These are phyloP conservation scores for Nasturtium officinale DNA, from an alignment of 345 rosid genomes.

Conservation along the genomic window DNA sequence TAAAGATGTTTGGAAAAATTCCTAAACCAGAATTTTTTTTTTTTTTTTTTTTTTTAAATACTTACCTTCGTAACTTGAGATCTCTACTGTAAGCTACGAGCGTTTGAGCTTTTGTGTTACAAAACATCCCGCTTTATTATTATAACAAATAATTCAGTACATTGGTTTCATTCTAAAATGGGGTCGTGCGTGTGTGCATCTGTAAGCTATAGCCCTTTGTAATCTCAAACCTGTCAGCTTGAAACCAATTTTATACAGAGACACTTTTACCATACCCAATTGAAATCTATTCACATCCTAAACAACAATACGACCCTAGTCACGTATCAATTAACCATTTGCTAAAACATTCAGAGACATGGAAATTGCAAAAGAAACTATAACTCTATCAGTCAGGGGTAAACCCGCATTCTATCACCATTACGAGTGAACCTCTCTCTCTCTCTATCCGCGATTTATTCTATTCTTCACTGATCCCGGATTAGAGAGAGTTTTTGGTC, in stretches of 20 bases:
- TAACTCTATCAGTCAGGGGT: slow-evolving; percentile 34
- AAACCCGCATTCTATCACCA: slow-evolving; percentile 34
- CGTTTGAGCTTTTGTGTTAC: slow-evolving; percentile 21
- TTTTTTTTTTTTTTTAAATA: too few relatives aligned
- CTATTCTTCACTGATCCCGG: slow-evolving; percentile 12
- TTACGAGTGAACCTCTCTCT: slow-evolving; percentile 30
- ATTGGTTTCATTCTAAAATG: slow-evolving; percentile 16
- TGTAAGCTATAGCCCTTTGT: slow-evolving; percentile 2
- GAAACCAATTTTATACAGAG: slow-evolving; percentile 39
- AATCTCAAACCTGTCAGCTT: slow-evolving; percentile 37
- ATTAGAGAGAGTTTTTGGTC: slow-evolving; percentile 34
- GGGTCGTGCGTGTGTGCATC: slow-evolving; percentile 1
- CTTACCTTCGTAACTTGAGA: background rate
- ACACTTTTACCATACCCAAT: slow-evolving; percentile 36
- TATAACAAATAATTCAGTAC: slow-evolving; percentile 19
- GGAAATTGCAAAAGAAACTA: slow-evolving; percentile 22
- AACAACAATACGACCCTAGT: slow-evolving; percentile 31
- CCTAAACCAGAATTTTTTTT: background rate
- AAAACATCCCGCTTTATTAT: slow-evolving; percentile 17
- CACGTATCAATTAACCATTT: slow-evolving; percentile 36
- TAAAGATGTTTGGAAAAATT: slow-evolving; percentile 11
- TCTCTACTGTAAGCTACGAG: slow-evolving; percentile 10
- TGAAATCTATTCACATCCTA: slow-evolving; percentile 52
- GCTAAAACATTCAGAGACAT: slow-evolving; percentile 35
- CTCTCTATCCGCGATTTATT: slow-evolving; percentile 28